Percentiles rank a stretch among this genome's conserved stretches.
Conservation (phyloP, 2,329 filamentous ascomycete species). For the Helminthosporium solani region DNA sequence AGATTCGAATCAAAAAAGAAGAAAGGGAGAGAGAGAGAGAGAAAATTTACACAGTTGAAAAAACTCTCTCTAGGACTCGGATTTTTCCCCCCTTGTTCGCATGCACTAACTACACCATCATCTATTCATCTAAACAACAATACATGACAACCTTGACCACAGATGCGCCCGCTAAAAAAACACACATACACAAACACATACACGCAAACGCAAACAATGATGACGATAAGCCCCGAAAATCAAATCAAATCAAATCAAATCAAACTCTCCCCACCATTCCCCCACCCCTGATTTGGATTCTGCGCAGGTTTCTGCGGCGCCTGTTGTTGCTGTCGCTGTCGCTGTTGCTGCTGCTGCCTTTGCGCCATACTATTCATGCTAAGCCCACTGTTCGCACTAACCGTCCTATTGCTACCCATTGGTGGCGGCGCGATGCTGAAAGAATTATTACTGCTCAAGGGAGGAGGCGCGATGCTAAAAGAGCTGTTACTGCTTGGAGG, state of each 20-base stretch:
- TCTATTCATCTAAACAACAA: no score
- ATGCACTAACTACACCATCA: no score
- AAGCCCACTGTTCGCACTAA: constrained; percentile 27
- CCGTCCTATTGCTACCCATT: constrained; percentile 7
- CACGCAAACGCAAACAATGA: not conserved
- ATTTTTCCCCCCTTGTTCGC: no score
- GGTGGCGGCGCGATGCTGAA: constrained; percentile 17
- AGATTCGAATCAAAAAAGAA: no score
- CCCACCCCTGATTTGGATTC: not conserved
- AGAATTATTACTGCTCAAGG: constrained; percentile 5
- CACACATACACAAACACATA: no score
- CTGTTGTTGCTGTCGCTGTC: constrained; percentile 4
- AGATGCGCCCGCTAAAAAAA: no score
- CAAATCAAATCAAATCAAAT: constrained; percentile 3
- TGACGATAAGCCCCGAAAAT: no score
- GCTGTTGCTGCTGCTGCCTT: constrained; percentile 6
- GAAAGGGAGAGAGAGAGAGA: no score
- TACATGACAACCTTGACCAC: no score
- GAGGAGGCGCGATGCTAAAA: constrained; percentile 15
- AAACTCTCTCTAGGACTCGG: no score
- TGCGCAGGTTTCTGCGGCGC: constrained; percentile 4
- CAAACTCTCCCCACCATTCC: constrained; percentile 10
- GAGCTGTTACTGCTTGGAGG: constrained; percentile 11
- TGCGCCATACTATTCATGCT: constrained; percentile 24
- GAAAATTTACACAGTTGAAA: no score